Conservation (phyloP, 208 protist species). For the Leishmania arabica region DNA sequence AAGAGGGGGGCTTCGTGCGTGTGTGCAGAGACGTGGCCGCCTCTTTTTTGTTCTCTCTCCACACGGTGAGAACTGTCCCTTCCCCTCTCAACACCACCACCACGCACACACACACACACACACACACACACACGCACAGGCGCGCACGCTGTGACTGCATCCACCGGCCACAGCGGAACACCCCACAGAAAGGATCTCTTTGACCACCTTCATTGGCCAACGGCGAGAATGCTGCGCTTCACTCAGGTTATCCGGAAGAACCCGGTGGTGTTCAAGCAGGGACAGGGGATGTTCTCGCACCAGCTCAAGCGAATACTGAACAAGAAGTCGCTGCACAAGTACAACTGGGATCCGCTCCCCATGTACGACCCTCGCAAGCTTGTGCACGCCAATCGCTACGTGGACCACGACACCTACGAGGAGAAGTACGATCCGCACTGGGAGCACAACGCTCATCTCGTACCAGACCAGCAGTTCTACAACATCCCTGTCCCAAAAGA, state of each 20-base stretch:
- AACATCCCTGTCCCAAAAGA: constrained; percentile 80
- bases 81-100: neutral
- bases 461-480: constrained; percentile 87
- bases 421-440: constrained; percentile 85
- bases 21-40: neutral
- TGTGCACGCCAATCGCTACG: constrained; percentile 73
- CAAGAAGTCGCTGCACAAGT: constrained; percentile 88
- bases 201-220: neutral
- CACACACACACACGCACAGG: neutral
- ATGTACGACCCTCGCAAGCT: constrained; percentile 92
- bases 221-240: constrained; percentile 57
- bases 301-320: constrained; percentile 92
- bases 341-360: constrained; percentile 90
- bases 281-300: constrained; percentile 91
- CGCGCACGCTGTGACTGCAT: neutral
- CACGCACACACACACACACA: no score
- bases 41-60: neutral
- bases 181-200: neutral
- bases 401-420: constrained; percentile 86
- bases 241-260: constrained; percentile 61
- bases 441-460: constrained; percentile 61
- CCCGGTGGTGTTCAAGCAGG: constrained; percentile 90
- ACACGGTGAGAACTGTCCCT: neutral
- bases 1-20: neutral
- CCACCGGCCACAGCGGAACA: neutral